Evolutionary conservation across 352 stramenopile species (phyloP), one percentile per base, ranked within the genome.

Genomic region (Globisporangium apiculatum): DNA sequence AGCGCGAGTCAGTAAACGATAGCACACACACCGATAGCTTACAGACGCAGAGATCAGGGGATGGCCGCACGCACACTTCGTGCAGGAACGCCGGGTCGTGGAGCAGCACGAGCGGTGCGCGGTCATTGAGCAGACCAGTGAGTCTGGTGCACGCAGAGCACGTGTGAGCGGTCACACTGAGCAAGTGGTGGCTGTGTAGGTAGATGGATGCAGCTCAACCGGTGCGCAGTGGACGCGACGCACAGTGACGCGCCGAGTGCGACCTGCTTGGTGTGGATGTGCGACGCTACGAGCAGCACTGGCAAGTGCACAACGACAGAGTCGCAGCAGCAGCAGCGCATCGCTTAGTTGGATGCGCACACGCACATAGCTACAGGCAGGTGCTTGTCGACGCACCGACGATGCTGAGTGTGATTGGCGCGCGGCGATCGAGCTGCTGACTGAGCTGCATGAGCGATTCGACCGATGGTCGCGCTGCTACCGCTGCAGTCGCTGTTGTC

Each of bases 221-320:
- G 24, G 24, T 31, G 24, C 24, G 24, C 24, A 17, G n/a, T 10
- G n/a, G 31, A 37, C 3, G 11, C 11, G 7, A 59, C 58, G 42
- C 43, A 64, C 58, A 59, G 9, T 15, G 58, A 58, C 7, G 45
- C 41, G 38, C 37, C 52, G 15, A 55, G 1, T n/a, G 18, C n/a
- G 51, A 64, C 41, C 35, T 64, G 58, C 40, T 64, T 58, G 31
- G 45, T 55, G 18, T 53, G 51, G n/a, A 64, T 12, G 35, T 64
- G 58, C 37, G 42, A 58, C 1, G 52, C 46, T 0, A 64, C 52
- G 36, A 64, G 48, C 18, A 53, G 17, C 51, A 64, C 58, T 64
- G 36, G 3, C 10, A 35, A 31, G 24, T 31, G 24, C 40, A 17
- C 38, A 17, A 11, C 15, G 4, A 37, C 35, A 54, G 24, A 31